Base-by-base conservation (phyloP, 352 stramenopile genomes). In the Globisporangium irregulare region DNA sequence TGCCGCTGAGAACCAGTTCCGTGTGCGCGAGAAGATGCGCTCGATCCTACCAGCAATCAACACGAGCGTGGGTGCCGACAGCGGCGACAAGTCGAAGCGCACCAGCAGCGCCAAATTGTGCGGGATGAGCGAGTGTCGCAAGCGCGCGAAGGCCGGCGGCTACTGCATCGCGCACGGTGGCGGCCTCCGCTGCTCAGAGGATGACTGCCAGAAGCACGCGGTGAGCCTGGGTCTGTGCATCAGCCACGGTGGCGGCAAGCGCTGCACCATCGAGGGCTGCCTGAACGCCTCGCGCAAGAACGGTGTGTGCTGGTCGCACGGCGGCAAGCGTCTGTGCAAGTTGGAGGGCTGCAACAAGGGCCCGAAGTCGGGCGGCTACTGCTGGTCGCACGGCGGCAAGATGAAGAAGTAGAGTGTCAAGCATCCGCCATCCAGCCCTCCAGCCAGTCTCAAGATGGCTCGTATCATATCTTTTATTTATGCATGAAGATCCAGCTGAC, bases 191-290 rank as follows among this genome's bases (percentile, higher is more conserved):
- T 96, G 89, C 63, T 90, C 82, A 6, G 77, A 94, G 48, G 71
- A 79, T 22, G 74, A 75, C 0, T 96, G 89, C 70, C 71, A 84
- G 48, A 95, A 95, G 69, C 86, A 93, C 70, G 89, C 87, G 0
- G 84, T 94, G 51, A 93, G 85, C 59, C 74, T 92, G 20, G 89
- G 89, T 0, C 81, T 94, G 51, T 96, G 89, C 73, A 95, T 94
- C 68, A 92, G 81, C 46, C 87, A 95, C 74, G 87, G 87, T 29
- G 87, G 87, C 46, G 87, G 87, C 64, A 91, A 92, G 66, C 84
- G 87, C 58, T 95, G 86, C 73, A 89, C 77, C 15, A 74, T 91
- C 18, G 74, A 89, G 3, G 86, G 79, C 29, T 95, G 87, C 67
- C 72, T 90, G 50, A 93, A 92, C 69, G 84, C 87, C 4, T 93